These are phyloP conservation scores for Phytophthora nicotianae DNA, from an alignment of 352 stramenopile species.

Conservation along the genomic window DNA sequence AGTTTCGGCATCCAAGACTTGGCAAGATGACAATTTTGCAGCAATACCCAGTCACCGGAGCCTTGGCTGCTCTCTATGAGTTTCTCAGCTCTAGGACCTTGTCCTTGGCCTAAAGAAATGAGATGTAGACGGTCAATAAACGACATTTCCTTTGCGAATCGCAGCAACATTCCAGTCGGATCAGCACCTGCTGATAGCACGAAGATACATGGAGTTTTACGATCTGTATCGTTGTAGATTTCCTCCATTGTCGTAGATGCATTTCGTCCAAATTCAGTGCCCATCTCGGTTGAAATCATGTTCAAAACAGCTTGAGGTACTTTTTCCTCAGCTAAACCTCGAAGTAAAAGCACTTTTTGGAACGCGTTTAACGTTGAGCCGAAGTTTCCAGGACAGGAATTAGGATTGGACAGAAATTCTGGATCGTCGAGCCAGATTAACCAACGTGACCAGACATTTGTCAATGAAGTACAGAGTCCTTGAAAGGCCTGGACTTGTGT, in stretches of 20 bases:
- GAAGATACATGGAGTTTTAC: constrained; percentile 94
- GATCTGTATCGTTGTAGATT: constrained; percentile 92
- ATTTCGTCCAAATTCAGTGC: constrained; percentile 84
- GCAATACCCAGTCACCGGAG: constrained; percentile 92
- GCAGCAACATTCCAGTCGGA: constrained; percentile 92
- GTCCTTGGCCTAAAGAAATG: constrained; percentile 93
- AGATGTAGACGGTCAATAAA: constrained; percentile 91
- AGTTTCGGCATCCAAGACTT: constrained; percentile 95
- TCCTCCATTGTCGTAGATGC: constrained; percentile 91
- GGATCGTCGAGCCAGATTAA: constrained; percentile 57
- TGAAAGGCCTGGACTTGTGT: constrained; percentile 48
- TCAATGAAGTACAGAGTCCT: constrained; percentile 72
- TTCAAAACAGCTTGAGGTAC: constrained; percentile 82
- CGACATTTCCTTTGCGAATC: constrained; percentile 90
- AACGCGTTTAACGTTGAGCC: constrained; percentile 58
- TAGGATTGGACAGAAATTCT: constrained; percentile 40
- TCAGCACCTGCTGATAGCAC: constrained; percentile 92
- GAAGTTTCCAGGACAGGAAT: constrained; percentile 52
- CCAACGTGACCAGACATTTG: constrained; percentile 64
- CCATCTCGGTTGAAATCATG: constrained; percentile 90
- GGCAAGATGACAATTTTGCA: constrained; percentile 95
- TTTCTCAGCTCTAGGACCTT: constrained; percentile 90
- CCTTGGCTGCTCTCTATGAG: constrained; percentile 87
- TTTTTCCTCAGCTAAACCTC: constrained; percentile 89
- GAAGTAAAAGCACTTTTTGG: constrained; percentile 79